Evolutionary conservation across 805 yeast genomes (phyloP).

Genomic region (Jamesozyma piceae): DNA sequence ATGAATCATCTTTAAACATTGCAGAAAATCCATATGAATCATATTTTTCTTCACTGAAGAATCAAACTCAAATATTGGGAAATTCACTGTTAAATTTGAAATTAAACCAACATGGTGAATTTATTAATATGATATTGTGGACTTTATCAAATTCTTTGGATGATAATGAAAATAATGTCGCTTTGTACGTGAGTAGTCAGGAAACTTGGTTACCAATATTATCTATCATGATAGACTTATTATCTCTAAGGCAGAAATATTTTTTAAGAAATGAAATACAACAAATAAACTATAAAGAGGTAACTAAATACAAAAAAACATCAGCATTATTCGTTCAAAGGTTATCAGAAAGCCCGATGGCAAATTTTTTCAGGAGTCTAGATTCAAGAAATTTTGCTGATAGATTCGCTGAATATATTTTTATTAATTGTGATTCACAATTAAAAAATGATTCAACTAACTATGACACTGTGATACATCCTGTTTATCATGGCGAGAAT

Average conservation of each 20-base stretch:
- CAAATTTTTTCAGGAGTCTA: slow-evolving; percentile 10
- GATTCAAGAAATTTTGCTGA: slow-evolving; percentile 11
- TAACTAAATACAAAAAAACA: neutral
- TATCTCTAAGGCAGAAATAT: slow-evolving; percentile 21
- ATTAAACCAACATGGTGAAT: slow-evolving; percentile 17
- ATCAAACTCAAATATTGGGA: slow-evolving; percentile 12
- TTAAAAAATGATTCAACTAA: neutral
- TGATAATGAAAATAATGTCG: slow-evolving; percentile 2
- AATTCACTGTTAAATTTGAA: slow-evolving; percentile 13
- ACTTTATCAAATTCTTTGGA: slow-evolving; percentile 18
- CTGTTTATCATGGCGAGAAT: slow-evolving; percentile 16
- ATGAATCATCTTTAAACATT: neutral
- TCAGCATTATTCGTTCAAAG: slow-evolving; percentile 7
- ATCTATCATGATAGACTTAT: slow-evolving; percentile 14
- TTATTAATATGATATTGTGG: slow-evolving; percentile 23
- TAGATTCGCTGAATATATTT: slow-evolving; percentile 16
- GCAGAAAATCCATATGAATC: slow-evolving; percentile 15
- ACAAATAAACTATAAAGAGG: neutral
- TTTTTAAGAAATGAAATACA: slow-evolving; percentile 14
- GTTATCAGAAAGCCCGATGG: slow-evolving; percentile 17
- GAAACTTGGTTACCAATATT: slow-evolving; percentile 24
- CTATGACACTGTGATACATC: slow-evolving; percentile 4
- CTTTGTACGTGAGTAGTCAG: slow-evolving; percentile 11
- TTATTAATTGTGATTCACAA: slow-evolving; percentile 9
- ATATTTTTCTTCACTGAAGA: slow-evolving; percentile 19